Base-by-base conservation (phyloP, 1,284 basidiomycete species). In the Psilocybe mexicana region DNA sequence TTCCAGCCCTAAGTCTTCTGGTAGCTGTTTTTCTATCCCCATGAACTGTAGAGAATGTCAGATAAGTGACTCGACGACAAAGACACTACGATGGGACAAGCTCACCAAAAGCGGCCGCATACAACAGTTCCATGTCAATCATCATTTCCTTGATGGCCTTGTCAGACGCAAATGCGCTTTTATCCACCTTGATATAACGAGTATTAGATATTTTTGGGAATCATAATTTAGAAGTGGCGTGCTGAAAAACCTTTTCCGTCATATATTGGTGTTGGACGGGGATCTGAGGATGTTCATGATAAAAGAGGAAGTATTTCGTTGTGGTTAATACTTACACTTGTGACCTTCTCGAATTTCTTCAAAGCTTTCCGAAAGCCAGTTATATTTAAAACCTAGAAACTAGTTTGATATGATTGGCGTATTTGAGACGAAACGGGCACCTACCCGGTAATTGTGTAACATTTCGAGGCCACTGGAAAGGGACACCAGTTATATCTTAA, bases 271-370 rank as follows among this genome's bases (percentile, higher is more conserved):
- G 82, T 69, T 89, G 85, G 1, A 79, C 80, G 42, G 82, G 75
- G 23, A 85, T 82, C 85, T 87, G 60, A 23, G 3, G 30, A 24
- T 46, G 44, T 24, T n/a, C 12, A 49, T 38, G 28, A 4, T 43
- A 8, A 10, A 33, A 8, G 10, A 43, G 43, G 24, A 23, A 30
- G 2, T n/a, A 28, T 11, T n/a, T 6, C 40, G n/a, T 24, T 23
- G 10, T 7, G 30, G 4, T 30, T 42, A 12, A 12, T 30, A 5
- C 26, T 57, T 76, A 89, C 88, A 67, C 81, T 85, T 0, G 92
- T 90, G 2, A 85, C 78, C 74, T 97, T 98, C 69, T 94, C 93
- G 65, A 94, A 97, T 75, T 97, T 98, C 75, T 95, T 98, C 61
- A 97, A 70, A 0, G 90, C 90, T 71, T 98, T 98, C 24, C 92